A percentile compares a stretch with the other conserved stretches of the same genome.
Evolutionary conservation across 305 asterid species (phyloP).

Genomic region (Ajuga reptans): DNA sequence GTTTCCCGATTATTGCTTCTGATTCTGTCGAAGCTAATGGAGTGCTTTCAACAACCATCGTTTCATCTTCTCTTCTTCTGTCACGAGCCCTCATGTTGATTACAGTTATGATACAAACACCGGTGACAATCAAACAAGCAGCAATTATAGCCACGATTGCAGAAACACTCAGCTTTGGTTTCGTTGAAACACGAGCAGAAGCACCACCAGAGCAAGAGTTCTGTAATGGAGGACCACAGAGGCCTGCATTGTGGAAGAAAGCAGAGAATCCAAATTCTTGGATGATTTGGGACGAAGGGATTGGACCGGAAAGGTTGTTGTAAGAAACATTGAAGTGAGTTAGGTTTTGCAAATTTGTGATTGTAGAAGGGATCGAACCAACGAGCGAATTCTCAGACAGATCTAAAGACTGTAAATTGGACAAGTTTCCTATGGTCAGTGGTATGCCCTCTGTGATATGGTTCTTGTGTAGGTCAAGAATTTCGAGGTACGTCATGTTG

Average conservation of each 20-base stretch:
- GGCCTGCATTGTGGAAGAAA: slow-evolving; percentile 55
- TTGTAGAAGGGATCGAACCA: slow-evolving; percentile 48
- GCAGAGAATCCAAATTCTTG: slow-evolving; percentile 54
- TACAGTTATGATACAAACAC: slow-evolving; percentile 61
- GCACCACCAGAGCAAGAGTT: slow-evolving; percentile 33
- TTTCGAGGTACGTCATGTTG: slow-evolving; percentile 56
- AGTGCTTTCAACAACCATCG: slow-evolving; percentile 53
- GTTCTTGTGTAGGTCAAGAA: slow-evolving; percentile 69
- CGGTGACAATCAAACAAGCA: slow-evolving; percentile 56
- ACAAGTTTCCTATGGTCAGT: slow-evolving; percentile 46
- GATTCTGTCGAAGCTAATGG: slow-evolving; percentile 70
- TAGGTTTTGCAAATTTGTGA: slow-evolving; percentile 47
- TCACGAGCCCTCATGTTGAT: slow-evolving; percentile 61
- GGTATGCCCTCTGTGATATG: slow-evolving; percentile 60
- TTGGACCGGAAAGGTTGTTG: slow-evolving; percentile 69
- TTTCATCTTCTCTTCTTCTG: slow-evolving; percentile 46
- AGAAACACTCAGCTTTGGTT: slow-evolving; percentile 57
- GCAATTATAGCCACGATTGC: slow-evolving; percentile 79
- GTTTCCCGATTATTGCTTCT: slow-evolving; percentile 62
- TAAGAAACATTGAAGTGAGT: slow-evolving; percentile 67
- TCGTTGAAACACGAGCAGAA: slow-evolving; percentile 25
- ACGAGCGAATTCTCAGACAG: slow-evolving; percentile 53
- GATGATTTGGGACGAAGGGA: slow-evolving; percentile 54
- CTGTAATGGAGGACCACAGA: slow-evolving; percentile 66
- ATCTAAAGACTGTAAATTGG: slow-evolving; percentile 56